These are phyloP conservation scores for Epichloe glyceriae DNA, from an alignment of 2,329 filamentous ascomycete genomes.

Conservation along the genomic window DNA sequence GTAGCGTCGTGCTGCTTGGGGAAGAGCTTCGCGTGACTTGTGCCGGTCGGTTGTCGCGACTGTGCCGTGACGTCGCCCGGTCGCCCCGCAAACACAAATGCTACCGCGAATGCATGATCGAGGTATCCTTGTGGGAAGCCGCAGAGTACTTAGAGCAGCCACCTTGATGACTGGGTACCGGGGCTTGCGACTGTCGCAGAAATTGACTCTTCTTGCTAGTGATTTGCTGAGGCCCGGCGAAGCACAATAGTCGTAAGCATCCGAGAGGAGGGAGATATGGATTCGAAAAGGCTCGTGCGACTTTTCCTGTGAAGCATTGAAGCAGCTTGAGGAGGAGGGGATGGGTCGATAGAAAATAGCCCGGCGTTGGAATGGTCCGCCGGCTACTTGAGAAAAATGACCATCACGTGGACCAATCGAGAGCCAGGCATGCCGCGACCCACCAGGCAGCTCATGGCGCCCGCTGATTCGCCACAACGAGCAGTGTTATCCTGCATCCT, in stretches of 20 bases:
- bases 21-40: constrained; percentile 12
- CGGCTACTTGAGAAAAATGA: neutral
- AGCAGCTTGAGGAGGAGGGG: too few species aligned
- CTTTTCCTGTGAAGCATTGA: too few species aligned
- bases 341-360: neutral
- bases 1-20: constrained; percentile 9
- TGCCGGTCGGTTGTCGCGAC: constrained; percentile 13
- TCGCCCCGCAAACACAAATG: constrained; percentile 22
- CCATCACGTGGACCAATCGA: constrained; percentile 3
- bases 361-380: neutral
- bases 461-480: neutral
- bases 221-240: neutral
- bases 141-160: constrained; percentile 26
- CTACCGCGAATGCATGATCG: constrained; percentile 30
- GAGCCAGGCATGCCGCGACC: neutral
- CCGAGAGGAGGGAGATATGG: neutral
- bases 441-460: too few species aligned
- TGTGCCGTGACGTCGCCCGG: constrained; percentile 21
- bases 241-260: neutral
- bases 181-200: neutral
- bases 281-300: neutral
- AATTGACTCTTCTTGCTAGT: neutral
- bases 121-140: constrained; percentile 31
- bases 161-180: constrained; percentile 16
- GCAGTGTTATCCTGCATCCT: neutral